phyloP scores from a whole-genome alignment of 805 yeast genomes.

The Ogataea corticis region DNA sequence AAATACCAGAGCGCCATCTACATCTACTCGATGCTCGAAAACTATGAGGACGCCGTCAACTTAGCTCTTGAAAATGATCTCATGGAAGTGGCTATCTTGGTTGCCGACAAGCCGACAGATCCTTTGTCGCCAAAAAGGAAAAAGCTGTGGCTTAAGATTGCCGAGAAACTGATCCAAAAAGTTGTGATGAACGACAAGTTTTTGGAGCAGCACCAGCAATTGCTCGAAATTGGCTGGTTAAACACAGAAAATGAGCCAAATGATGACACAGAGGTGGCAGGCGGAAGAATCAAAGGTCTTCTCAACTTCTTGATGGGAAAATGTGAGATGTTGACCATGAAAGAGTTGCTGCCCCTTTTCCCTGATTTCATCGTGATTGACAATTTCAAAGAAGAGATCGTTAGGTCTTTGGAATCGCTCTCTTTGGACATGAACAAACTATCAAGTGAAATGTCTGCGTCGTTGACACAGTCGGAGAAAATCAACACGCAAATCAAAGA shows the following conservation, averaged over 20 bases:
- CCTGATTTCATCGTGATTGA: constrained; percentile 84
- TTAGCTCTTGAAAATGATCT: constrained; percentile 66
- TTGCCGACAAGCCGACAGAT: constrained; percentile 52
- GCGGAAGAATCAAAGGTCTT: constrained; percentile 34
- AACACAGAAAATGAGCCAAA: constrained; percentile 7
- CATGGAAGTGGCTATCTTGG: constrained; percentile 55
- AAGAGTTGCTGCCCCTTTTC: constrained; percentile 79
- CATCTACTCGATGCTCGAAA: constrained; percentile 64
- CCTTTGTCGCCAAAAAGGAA: constrained; percentile 50
- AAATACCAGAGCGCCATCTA: constrained; percentile 67
- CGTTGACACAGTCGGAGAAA: constrained; percentile 57
- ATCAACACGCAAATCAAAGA: constrained; percentile 59
- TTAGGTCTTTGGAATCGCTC: constrained; percentile 72
- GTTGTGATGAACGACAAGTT: constrained; percentile 32
- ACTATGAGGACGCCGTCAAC: constrained; percentile 78
- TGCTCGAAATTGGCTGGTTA: constrained; percentile 18
- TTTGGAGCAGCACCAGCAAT: constrained; percentile 21
- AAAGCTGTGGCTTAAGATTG: constrained; percentile 70
- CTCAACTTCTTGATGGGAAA: constrained; percentile 42
- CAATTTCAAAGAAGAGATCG: constrained; percentile 80
- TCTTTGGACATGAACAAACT: constrained; percentile 65
- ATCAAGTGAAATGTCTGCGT: constrained; percentile 73
- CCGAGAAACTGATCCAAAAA: constrained; percentile 46
- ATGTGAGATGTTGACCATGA: constrained; percentile 59
- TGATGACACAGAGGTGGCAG: constrained; percentile 30